Percentiles rank a stretch among this genome's conserved stretches.
phyloP scores from a whole-genome alignment of 1,284 basidiomycete species.

The Sporisorium graminicola region DNA sequence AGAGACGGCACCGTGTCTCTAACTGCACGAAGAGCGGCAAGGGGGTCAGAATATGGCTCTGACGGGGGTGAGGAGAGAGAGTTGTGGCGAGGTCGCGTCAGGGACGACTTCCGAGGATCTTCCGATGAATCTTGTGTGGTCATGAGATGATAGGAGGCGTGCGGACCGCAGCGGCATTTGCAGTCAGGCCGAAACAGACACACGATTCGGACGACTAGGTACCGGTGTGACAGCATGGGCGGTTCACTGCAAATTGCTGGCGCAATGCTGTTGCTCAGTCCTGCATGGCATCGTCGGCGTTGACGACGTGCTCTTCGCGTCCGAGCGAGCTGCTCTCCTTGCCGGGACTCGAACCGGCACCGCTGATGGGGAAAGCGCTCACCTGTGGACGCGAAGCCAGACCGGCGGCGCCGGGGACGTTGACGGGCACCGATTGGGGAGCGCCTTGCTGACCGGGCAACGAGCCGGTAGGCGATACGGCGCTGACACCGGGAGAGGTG shows the following conservation, averaged over 20 bases:
- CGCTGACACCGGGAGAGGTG: conserved; percentile 75
- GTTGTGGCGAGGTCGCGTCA: conserved; percentile 1
- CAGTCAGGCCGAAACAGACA: neutral
- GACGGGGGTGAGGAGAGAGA: neutral
- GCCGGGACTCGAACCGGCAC: conserved; percentile 44
- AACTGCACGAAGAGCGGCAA: neutral
- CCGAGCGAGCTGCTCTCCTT: conserved; percentile 61
- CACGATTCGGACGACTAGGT: neutral
- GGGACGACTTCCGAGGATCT: conserved; percentile 4
- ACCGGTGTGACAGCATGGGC: neutral
- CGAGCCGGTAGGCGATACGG: conserved; percentile 76
- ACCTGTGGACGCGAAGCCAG: conserved; percentile 73
- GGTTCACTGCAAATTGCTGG: neutral
- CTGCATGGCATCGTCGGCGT: conserved; percentile 60
- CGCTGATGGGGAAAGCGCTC: conserved; percentile 56
- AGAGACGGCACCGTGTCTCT: neutral
- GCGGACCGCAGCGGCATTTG: neutral
- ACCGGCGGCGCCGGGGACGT: conserved; percentile 75
- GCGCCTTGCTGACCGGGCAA: conserved; percentile 75
- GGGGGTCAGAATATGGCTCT: neutral
- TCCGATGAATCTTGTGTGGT: conserved; percentile 14
- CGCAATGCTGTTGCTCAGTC: conserved; percentile 29
- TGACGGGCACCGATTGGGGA: conserved; percentile 80
- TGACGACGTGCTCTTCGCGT: conserved; percentile 50
- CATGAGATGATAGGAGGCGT: neutral